phyloP scores from a whole-genome alignment of 1,284 basidiomycete species.

The Papiliotrema terrestris region DNA sequence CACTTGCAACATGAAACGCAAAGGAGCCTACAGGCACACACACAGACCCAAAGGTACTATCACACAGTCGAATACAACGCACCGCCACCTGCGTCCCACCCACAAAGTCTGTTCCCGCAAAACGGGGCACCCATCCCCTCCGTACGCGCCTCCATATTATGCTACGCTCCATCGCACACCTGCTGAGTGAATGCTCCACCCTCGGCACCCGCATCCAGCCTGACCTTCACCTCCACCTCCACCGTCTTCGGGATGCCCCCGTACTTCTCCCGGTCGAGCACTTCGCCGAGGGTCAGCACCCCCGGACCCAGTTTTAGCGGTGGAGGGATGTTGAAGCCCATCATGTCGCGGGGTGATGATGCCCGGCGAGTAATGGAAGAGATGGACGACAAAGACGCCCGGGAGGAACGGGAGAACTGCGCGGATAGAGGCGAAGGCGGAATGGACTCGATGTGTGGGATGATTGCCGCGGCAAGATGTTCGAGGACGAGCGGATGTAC shows the following conservation, averaged over 20 bases:
- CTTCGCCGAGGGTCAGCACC: slow-evolving; percentile 19
- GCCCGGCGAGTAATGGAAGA: slow-evolving; percentile 11
- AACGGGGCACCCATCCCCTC: too few relatives aligned
- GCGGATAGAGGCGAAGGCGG: slow-evolving; percentile 9
- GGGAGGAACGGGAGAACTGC: slow-evolving; percentile 6
- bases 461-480: slow-evolving; percentile 8
- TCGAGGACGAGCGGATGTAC: slow-evolving; percentile 16
- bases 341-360: slow-evolving; percentile 15
- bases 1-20: too few relatives aligned
- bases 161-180: too few relatives aligned
- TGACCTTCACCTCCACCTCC: background rate
- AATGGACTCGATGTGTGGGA: slow-evolving; percentile 5
- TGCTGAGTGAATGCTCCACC: too few relatives aligned
- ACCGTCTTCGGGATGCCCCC: background rate
- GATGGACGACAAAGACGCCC: slow-evolving; percentile 1
- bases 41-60: too few relatives aligned
- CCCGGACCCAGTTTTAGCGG: slow-evolving; percentile 10
- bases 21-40: too few relatives aligned
- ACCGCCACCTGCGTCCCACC: too few relatives aligned
- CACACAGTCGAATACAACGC: too few relatives aligned
- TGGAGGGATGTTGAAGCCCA: slow-evolving; percentile 16
- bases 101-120: too few relatives aligned
- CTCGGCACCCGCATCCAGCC: too few relatives aligned
- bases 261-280: slow-evolving; percentile 8
- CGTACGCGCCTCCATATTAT: too few relatives aligned